Percentiles rank a stretch among this genome's conserved stretches.
phyloP scores from a whole-genome alignment of 257 asterid species.

The Penstemon eatonii region DNA sequence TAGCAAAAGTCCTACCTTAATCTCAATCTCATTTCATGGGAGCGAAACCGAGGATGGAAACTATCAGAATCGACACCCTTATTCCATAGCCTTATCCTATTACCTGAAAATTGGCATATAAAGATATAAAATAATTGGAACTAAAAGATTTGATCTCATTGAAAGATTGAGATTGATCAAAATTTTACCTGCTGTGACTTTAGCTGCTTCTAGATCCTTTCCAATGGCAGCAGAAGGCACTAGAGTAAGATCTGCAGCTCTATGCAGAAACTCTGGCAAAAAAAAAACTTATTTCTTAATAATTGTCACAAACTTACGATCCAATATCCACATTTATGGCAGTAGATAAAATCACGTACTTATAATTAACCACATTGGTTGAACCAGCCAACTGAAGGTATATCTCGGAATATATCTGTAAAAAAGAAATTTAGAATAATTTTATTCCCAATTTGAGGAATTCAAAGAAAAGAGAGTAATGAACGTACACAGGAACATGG shows the following conservation, averaged over 20 bases:
- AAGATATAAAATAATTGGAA: neutral
- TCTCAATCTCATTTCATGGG: conserved; percentile 71
- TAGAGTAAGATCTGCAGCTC: conserved; percentile 94
- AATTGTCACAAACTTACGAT: conserved; percentile 16
- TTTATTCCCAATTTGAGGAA: neutral
- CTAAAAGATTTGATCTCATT: neutral
- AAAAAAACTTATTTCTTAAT: conserved; percentile 11
- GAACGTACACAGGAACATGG: conserved; percentile 89
- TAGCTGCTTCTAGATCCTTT: conserved; percentile 81
- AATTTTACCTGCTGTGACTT: conserved; percentile 75
- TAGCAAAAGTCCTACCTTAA: conserved; percentile 48
- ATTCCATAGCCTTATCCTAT: conserved; percentile 86
- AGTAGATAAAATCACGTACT: conserved; percentile 50
- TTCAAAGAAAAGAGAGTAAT: conserved; percentile 5
- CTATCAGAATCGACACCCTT: conserved; percentile 99
- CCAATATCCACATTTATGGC: neutral
- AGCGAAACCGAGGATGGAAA: conserved; percentile 71
- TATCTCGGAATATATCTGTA: conserved; percentile 94
- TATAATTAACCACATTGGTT: conserved; percentile 91
- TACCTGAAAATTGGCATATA: conserved; percentile 44
- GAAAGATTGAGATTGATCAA: too few species aligned
- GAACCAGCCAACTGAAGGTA: conserved; percentile 93
- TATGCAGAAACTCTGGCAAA: conserved; percentile 79
- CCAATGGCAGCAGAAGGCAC: conserved; percentile 96
- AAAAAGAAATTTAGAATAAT: conserved; percentile 35